A percentile compares a stretch with the other conserved stretches of the same genome.
These are phyloP conservation scores for Phoma sp. DNA, from an alignment of 2,329 filamentous ascomycete species.

Conservation along the genomic window DNA sequence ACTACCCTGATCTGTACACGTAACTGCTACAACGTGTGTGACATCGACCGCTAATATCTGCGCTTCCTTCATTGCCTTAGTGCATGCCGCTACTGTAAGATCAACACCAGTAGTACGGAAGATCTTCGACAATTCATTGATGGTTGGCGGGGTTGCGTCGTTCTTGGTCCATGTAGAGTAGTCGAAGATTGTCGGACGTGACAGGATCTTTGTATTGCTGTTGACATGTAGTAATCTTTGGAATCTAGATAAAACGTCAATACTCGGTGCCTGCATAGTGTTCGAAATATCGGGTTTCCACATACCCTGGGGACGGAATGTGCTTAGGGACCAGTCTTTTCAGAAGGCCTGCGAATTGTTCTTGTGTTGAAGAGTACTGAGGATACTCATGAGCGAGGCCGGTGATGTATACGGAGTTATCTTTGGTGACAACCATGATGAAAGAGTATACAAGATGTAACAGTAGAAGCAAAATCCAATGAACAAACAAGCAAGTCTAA, in stretches of 20 bases:
- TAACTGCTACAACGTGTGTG: conserved; percentile 51
- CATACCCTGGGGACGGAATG: conserved; percentile 18
- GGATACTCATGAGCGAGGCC: conserved; percentile 32
- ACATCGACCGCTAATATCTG: conserved; percentile 31
- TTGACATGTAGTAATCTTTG: conserved; percentile 26
- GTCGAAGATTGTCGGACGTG: conserved; percentile 22
- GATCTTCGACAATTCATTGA: conserved; percentile 35
- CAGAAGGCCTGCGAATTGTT: conserved; percentile 20
- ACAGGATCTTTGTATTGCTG: conserved; percentile 21
- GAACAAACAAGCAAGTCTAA: background rate
- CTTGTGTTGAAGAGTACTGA: conserved; percentile 16
- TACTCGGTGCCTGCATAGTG: background rate
- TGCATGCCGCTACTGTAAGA: conserved; percentile 42
- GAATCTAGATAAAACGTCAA: conserved; percentile 16
- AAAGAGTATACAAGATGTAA: background rate
- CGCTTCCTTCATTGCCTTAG: conserved; percentile 44
- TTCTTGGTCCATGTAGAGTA: conserved; percentile 16
- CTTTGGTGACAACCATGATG: background rate
- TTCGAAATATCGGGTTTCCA: background rate
- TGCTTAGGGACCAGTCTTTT: conserved; percentile 21
- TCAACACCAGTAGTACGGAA: conserved; percentile 42
- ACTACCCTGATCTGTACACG: conserved; percentile 48
- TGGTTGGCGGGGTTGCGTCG: conserved; percentile 20
- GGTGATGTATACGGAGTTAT: conserved; percentile 20
- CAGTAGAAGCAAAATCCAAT: background rate